Evolutionary conservation across 2,329 filamentous ascomycete species (phyloP).

Genomic region (Phoma sp.): DNA sequence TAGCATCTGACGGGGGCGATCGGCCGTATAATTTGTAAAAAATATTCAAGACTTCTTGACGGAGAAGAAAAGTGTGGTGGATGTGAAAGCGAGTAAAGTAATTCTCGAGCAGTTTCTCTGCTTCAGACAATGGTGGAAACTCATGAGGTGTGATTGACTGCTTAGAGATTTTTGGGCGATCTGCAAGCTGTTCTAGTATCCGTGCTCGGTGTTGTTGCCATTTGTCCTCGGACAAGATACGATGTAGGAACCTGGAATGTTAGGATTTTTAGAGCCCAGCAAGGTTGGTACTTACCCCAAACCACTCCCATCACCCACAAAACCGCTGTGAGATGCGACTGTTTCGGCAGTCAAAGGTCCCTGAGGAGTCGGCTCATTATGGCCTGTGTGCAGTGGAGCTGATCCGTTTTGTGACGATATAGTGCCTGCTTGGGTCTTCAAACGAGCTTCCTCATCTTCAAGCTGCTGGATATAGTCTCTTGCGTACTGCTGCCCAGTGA

Average conservation of each 20-base stretch:
- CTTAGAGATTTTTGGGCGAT: conserved; percentile 13
- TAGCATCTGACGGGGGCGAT: not conserved
- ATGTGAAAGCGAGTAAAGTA: conserved; percentile 20
- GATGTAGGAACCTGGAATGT: conserved; percentile 15
- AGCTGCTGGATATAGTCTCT: conserved; percentile 21
- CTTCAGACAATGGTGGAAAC: conserved; percentile 7
- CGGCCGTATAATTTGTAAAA: conserved; percentile 17
- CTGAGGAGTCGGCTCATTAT: conserved; percentile 7
- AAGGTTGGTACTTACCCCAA: conserved; percentile 1
- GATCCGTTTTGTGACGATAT: not conserved
- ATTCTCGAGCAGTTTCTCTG: conserved; percentile 15
- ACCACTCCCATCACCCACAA: conserved; percentile 25
- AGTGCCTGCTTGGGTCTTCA: not conserved
- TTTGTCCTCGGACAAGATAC: conserved; percentile 20
- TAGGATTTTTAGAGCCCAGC: not conserved
- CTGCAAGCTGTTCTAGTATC: conserved; percentile 20
- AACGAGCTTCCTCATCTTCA: conserved; percentile 14
- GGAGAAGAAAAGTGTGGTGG: conserved; percentile 18
- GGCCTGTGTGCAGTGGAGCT: not conserved
- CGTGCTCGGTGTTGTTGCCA: conserved; percentile 21
- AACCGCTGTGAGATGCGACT: conserved; percentile 13
- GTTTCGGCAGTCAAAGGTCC: conserved; percentile 12
- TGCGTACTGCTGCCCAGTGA: conserved; percentile 20
- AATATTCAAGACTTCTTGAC: conserved; percentile 13
- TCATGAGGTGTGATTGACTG: conserved; percentile 7